Conservation (phyloP, 805 yeast genomes). For the Lipomyces yamadae region DNA sequence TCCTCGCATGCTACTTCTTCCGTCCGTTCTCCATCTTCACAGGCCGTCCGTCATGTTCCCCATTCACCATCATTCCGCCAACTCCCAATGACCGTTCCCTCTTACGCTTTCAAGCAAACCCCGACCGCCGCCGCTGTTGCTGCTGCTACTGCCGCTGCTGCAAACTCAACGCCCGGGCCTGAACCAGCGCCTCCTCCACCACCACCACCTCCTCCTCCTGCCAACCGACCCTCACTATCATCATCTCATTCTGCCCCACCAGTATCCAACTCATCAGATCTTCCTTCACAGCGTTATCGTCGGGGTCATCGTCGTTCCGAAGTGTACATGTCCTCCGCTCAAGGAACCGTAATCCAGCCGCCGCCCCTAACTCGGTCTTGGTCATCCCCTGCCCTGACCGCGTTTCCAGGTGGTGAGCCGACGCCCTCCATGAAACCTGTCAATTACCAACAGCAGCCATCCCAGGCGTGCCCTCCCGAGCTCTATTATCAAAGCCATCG, state of each 20-base stretch:
- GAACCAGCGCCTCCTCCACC: background rate
- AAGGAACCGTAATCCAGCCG: slow-evolving; percentile 19
- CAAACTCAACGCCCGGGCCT: background rate
- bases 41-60: slow-evolving; percentile 30
- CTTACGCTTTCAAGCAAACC: slow-evolving; percentile 8
- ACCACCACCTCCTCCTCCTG: background rate
- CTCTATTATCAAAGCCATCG: slow-evolving; percentile 14
- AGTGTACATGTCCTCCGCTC: slow-evolving; percentile 11
- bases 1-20: slow-evolving; percentile 5
- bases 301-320: slow-evolving; percentile 25
- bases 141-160: too few relatives aligned
- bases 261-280: background rate
- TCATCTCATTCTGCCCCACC: slow-evolving; percentile 1
- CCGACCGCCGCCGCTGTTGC: background rate
- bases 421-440: slow-evolving; percentile 7
- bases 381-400: slow-evolving; percentile 13
- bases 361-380: slow-evolving; percentile 13
- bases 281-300: slow-evolving; percentile 12
- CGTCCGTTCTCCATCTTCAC: slow-evolving; percentile 5
- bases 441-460: slow-evolving; percentile 2
- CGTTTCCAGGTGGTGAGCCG: background rate
- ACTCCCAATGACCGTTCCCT: slow-evolving; percentile 2
- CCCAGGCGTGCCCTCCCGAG: slow-evolving; percentile 7
- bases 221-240: slow-evolving; percentile 8
- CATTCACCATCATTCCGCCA: slow-evolving; percentile 29